A percentile compares a stretch with the other conserved stretches of the same genome.
phyloP scores from a whole-genome alignment of 495 filamentous ascomycete species.

The Cenococcum geophilum region DNA sequence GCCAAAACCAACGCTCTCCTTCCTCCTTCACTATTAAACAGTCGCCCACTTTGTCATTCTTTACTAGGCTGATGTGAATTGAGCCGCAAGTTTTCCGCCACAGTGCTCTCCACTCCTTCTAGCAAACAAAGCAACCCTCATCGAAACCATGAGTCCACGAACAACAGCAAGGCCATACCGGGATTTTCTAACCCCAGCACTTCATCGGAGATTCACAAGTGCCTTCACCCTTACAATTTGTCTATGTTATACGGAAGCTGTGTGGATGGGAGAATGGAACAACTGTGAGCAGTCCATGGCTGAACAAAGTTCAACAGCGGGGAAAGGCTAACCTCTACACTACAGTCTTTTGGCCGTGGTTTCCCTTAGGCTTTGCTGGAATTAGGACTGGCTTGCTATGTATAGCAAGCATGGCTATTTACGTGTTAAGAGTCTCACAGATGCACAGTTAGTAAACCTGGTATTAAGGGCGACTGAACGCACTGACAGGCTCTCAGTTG shows the following conservation, averaged over 20 bases:
- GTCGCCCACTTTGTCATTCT: too few relatives aligned
- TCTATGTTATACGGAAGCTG: constrained; percentile 67
- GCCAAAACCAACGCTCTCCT: too few relatives aligned
- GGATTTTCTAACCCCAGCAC: constrained; percentile 80
- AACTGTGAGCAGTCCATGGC: constrained; percentile 27
- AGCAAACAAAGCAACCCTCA: neutral
- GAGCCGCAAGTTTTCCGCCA: neutral
- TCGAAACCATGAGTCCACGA: constrained; percentile 9
- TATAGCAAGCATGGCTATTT: constrained; percentile 58
- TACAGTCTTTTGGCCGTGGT: constrained; percentile 77
- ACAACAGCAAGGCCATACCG: constrained; percentile 58
- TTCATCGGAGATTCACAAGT: constrained; percentile 79
- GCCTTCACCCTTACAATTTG: constrained; percentile 60
- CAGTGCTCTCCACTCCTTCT: neutral
- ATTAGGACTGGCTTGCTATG: constrained; percentile 67
- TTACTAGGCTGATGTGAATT: too few relatives aligned
- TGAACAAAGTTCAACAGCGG: neutral
- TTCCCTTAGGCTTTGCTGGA: constrained; percentile 69
- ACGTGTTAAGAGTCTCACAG: constrained; percentile 79
- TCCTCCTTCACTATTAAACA: too few relatives aligned
- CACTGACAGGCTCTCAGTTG: constrained; percentile 39
- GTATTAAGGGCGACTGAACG: neutral
- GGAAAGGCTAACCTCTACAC: constrained; percentile 4
- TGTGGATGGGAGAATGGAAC: constrained; percentile 63
- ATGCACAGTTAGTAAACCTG: constrained; percentile 54